Base-by-base conservation (phyloP, 2,329 filamentous ascomycete genomes). In the Pseudogymnoascus sp. region DNA sequence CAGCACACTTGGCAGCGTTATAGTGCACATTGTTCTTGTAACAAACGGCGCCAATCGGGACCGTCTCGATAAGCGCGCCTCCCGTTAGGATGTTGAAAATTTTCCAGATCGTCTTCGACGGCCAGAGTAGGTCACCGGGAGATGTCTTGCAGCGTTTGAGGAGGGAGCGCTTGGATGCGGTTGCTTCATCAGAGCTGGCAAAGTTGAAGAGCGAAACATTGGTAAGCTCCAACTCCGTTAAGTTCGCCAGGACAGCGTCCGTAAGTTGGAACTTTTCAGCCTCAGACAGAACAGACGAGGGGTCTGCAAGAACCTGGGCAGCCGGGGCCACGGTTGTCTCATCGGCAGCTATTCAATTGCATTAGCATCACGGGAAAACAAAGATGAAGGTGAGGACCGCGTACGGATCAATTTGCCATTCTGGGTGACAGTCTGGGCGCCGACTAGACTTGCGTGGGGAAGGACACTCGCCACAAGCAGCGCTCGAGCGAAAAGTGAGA, bases 21-120 rank as follows among this genome's bases (percentile, higher is more conserved):
- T 53, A 63, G 56, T 60, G 42, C 56, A n/a, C 19, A 6, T 62
- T 63, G 31, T 65, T 61, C 17, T 42, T 21, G 19, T 63, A 65
- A 44, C 64, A 65, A 31, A 62, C 61, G 3, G 50, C 61, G 6
- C 64, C 61, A 44, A 63, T 19, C 10, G 61, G 21, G 26, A 60
- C 61, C 21, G 61, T 75, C 42, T 72, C 74, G 62, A 82, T 71
- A 40, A 83, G 74, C 31, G 72, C 71, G 11, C 79, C 78, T 9
- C 70, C 72, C 17, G 77, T 70, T 4, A 77, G 76, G 13, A 74
- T 66, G 70, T 84, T 80, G 62, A 85, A 75, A 10, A 70, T 67
- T 5, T 70, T 66, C 83, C 82, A 85, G 7, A 71, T 71, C 0
- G 72, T 65, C 17, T 75, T 64, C 0, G 76, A 77, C 0, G 83